Percentiles rank a stretch among this genome's conserved stretches.
Conservation (phyloP, 768 basidiomycete genomes). For the Sistotremastrum suecicum region DNA sequence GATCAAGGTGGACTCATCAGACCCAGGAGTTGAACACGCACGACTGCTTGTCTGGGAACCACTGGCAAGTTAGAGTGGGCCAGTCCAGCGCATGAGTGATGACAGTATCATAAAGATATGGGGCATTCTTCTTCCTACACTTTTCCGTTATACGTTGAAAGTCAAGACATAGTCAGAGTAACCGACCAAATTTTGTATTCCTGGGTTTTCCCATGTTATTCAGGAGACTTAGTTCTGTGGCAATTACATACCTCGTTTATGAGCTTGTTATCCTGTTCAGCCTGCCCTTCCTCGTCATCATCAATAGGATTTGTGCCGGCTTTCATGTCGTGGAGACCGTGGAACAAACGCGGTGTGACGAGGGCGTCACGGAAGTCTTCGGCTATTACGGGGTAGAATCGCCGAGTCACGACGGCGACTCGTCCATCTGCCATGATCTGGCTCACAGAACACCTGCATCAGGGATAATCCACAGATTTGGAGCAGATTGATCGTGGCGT, state of each 20-base stretch:
- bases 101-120: conserved; percentile 94
- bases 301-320: conserved; percentile 30
- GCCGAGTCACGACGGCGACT: no score
- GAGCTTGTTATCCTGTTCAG: conserved; percentile 78
- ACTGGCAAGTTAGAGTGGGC: conserved; percentile 96
- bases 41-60: conserved; percentile 97
- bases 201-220: conserved; percentile 20
- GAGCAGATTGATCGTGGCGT: no score
- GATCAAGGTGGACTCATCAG: neutral
- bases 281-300: conserved; percentile 59
- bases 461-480: no score
- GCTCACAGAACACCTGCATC: no score
- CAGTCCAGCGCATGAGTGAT: conserved; percentile 97
- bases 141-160: neutral
- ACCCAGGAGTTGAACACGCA: conserved; percentile 24
- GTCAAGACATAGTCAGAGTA: neutral
- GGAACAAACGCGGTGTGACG: no score
- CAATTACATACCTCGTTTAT: conserved; percentile 59
- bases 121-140: conserved; percentile 87
- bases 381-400: no score
- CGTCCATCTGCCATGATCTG: no score
- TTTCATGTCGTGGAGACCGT: neutral
- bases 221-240: neutral
- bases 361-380: no score
- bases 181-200: conserved; percentile 76